Conservation (phyloP, 352 stramenopile species). For the Phytophthora fragariae region DNA sequence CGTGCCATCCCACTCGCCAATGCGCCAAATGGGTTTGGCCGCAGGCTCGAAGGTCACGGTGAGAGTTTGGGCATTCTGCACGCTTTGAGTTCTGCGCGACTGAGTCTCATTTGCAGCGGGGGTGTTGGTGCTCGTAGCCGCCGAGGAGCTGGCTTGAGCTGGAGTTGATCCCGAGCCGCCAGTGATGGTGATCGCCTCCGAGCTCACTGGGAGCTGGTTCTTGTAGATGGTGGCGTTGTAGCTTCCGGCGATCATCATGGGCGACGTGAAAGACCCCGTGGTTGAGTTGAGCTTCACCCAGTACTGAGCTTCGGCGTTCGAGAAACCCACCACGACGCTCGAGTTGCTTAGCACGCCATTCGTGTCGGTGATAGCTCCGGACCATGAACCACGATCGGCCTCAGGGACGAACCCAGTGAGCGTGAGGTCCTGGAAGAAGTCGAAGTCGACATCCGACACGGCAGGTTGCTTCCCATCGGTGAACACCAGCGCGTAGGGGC, state of each 20-base stretch:
- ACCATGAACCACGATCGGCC: constrained; percentile 39
- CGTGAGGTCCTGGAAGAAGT: constrained; percentile 55
- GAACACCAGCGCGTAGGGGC: constrained; percentile 60
- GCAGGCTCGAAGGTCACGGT: constrained; percentile 39
- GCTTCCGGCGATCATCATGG: constrained; percentile 52
- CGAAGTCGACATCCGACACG: constrained; percentile 43
- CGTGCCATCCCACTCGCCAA: constrained; percentile 61
- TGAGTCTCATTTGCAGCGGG: neutral
- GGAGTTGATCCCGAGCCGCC: constrained; percentile 12
- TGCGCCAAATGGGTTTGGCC: constrained; percentile 49
- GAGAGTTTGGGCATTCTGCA: constrained; percentile 17
- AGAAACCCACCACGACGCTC: constrained; percentile 48
- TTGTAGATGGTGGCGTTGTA: constrained; percentile 68
- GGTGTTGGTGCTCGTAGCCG: neutral
- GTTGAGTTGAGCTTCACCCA: constrained; percentile 40
- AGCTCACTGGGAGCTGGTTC: constrained; percentile 58
- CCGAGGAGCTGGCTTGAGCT: neutral
- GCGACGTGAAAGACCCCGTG: constrained; percentile 43
- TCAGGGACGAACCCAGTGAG: constrained; percentile 54
- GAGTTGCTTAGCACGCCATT: constrained; percentile 35
- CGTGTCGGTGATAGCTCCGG: constrained; percentile 44
- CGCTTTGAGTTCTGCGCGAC: constrained; percentile 15
- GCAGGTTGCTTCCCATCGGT: constrained; percentile 41
- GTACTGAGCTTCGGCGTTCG: constrained; percentile 59
- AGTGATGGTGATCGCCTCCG: constrained; percentile 34